Base-by-base conservation (phyloP, 805 yeast genomes). In the Cyberlindnera subsufficiens region DNA sequence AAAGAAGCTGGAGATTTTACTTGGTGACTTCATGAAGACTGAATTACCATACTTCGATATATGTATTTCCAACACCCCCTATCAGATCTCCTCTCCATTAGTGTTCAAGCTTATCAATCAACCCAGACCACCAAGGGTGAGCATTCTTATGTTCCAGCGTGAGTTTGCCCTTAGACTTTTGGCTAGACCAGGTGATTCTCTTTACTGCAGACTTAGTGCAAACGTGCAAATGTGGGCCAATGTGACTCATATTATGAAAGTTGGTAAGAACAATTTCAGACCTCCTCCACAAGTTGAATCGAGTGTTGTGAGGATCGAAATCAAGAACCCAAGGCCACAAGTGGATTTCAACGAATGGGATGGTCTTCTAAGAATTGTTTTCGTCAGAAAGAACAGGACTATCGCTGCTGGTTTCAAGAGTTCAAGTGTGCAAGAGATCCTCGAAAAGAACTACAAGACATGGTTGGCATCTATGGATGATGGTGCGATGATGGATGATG, bases 181-280 rank as follows among this genome's bases (percentile, higher is more conserved):
- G 41, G 99, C 99, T 1, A 78, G 95, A 54, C 98, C 99, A 0
- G 99, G 99, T n/a, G 98, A 93, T 55, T 65, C 87, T 1, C 70
- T 93, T 32, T 93, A 91, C 68, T 89, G 96, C 65, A 77, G 99
- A 58, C 72, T 93, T 42, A 84, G 96, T 29, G 98, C 96, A 27
- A 93, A 93, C 59, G 98, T 93, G 1, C 99, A 93, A 60, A 91
- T 93, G 98, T 93, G 98, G 97, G 96, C 97, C n/a, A 87, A 87
- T 51, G 97, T 93, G 14, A 89, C 95, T 7, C 99, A 93, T 63
- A 86, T 93, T 42, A 93, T 93, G 99, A 93, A 93, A 65, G 99
- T 93, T 27, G 98, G 98, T 19, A 85, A 81, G 60, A 93, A 93
- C 61, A 93, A 93, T 60, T 93, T 93, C 71, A 75, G 96, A 55